Conservation (phyloP, 257 asterid species). For the Capsicum baccatum region DNA sequence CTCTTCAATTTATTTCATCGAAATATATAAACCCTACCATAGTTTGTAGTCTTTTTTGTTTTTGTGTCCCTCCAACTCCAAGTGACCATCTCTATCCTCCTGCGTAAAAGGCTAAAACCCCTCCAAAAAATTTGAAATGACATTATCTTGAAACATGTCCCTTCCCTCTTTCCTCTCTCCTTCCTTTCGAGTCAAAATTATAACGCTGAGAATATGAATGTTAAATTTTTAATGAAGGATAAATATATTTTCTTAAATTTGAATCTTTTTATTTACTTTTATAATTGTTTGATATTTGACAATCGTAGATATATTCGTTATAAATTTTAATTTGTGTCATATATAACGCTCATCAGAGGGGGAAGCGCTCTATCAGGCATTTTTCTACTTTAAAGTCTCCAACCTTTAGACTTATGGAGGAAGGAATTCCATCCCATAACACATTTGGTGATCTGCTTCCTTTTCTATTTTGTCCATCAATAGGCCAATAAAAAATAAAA, state of each 20-base stretch:
- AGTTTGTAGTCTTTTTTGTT: neutral
- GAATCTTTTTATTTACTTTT: no score
- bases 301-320: neutral
- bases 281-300: no score
- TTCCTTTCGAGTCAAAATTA: neutral
- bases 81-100: slow-evolving; percentile 26
- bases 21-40: slow-evolving; percentile 23
- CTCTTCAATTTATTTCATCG: neutral
- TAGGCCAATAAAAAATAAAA: neutral
- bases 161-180: slow-evolving; percentile 29
- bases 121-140: slow-evolving; percentile 9
- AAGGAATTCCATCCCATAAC: neutral
- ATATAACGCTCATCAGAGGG: neutral
- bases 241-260: no score
- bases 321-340: neutral
- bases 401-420: accelerated
- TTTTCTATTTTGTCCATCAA: neutral
- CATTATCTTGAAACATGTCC: slow-evolving; percentile 19
- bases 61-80: slow-evolving; percentile 17
- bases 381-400: neutral
- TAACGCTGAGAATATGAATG: neutral
- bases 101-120: neutral
- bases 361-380: accelerated
- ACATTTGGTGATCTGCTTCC: neutral
- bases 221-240: no score